Base-by-base conservation (phyloP, 331 rosid species). In the Acacia concinna region DNA sequence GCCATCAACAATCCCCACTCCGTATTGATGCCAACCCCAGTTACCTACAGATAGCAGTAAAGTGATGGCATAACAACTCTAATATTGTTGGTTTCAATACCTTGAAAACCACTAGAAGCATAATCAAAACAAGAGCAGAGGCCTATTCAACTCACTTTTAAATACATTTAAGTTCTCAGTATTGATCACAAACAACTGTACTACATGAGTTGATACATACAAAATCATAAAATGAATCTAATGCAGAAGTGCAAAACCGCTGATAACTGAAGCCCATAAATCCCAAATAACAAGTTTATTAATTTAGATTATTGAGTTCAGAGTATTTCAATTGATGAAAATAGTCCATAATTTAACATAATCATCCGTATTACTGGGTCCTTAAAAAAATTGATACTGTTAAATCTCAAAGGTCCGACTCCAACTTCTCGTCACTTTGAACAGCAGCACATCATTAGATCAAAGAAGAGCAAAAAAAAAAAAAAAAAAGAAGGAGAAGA, bases 1-100 rank as follows among this genome's bases (percentile, higher is more conserved):
- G 99, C 98, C 99, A 96, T 96, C 90, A 96, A 83, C 87, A 96
- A 89, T 79, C 99, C 99, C 99, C 99, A 96, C 88, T 96, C 99
- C 37, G 99, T 96, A 81, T 96, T 96, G 85, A 96, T 91, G 57
- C 99, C 99, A 89, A 96, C 99, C 75, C 97, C 87, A 51, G 98
- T 95, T 73, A 93, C 94, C 99, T 95, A 78, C 80, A 80, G 64
- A 78, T 57, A 78, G 78, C 54, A 44, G 77, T 78, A 14, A 32
- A 68, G 31, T 71, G 37, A 74, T 77, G 72, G 66, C 57, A 70
- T 68, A 49, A 41, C 14, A 43, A 27, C 18, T 70, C 56, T 79
- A 37, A 63, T 34, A 54, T 44, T 9, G 46, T 13, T 59, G 51
- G 25, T 51, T 57, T 37, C 68, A 75, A 56, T 78, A 46, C 51